phyloP scores from a whole-genome alignment of 768 basidiomycete species.

The Clitopilus hobsonii region DNA sequence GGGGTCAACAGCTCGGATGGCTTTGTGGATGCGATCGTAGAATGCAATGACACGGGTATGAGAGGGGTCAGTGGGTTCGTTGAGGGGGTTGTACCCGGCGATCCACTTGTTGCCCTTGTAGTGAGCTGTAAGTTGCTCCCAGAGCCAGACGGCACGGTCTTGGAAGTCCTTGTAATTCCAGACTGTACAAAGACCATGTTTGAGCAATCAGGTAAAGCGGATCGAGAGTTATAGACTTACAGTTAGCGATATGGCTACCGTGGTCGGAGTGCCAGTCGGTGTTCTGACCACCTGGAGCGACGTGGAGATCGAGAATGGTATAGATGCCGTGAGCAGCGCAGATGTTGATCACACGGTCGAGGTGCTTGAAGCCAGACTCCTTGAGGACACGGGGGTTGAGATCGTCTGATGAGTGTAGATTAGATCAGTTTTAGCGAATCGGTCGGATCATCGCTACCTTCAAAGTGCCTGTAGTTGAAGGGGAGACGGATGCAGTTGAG shows the following conservation, averaged over 20 bases:
- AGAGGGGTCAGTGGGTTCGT: constrained; percentile 73
- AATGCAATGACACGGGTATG: constrained; percentile 61
- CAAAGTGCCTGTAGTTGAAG: constrained; percentile 73
- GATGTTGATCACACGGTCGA: constrained; percentile 73
- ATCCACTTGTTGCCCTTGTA: constrained; percentile 80
- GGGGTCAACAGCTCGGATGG: constrained; percentile 67
- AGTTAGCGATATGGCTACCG: constrained; percentile 63
- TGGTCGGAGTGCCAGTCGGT: constrained; percentile 79
- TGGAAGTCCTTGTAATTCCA: constrained; percentile 87
- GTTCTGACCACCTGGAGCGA: constrained; percentile 72
- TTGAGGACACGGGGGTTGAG: constrained; percentile 77
- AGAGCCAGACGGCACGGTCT: constrained; percentile 72
- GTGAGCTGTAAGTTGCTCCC: constrained; percentile 70
- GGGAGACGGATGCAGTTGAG: constrained; percentile 77
- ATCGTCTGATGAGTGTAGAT: constrained; percentile 39
- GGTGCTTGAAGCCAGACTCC: constrained; percentile 70
- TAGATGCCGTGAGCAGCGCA: constrained; percentile 76
- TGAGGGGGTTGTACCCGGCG: constrained; percentile 82
- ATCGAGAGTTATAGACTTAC: constrained; percentile 18
- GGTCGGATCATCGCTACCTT: constrained; percentile 29
- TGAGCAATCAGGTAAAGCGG: too few species aligned
- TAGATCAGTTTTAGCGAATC: not conserved
- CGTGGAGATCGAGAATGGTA: constrained; percentile 79
- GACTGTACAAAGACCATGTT: too few species aligned
- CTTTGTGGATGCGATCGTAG: constrained; percentile 64